Conservation (phyloP, 2,329 filamentous ascomycete species). For the Gremmenia infestans region DNA sequence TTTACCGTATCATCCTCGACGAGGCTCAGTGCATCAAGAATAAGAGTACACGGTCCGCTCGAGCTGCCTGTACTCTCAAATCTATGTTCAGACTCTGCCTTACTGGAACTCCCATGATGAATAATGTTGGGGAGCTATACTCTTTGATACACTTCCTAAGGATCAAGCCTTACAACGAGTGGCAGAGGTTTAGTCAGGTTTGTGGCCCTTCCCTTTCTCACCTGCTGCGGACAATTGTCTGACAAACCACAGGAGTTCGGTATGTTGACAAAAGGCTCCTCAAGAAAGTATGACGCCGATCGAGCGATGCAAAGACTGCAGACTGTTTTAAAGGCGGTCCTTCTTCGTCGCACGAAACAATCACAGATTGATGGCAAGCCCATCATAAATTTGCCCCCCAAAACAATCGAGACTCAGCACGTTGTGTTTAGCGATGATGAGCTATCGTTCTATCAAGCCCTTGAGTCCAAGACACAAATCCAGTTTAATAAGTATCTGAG, state of each 20-base stretch:
- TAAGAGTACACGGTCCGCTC: conserved; percentile 54
- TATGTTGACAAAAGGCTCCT: conserved; percentile 23
- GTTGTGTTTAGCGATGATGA: conserved; percentile 66
- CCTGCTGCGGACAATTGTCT: conserved; percentile 9
- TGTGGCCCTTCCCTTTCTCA: conserved; percentile 24
- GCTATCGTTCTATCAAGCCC: conserved; percentile 54
- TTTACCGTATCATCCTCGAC: conserved; percentile 69
- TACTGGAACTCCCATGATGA: conserved; percentile 87
- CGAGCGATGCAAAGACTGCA: conserved; percentile 67
- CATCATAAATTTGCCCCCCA: conserved; percentile 63
- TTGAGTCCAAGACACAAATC: conserved; percentile 63
- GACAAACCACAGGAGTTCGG: conserved; percentile 22
- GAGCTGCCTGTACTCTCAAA: conserved; percentile 53
- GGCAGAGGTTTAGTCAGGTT: conserved; percentile 55
- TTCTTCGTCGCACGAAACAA: conserved; percentile 77
- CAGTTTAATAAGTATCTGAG: conserved; percentile 74
- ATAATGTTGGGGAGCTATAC: conserved; percentile 71
- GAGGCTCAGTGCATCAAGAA: conserved; percentile 83
- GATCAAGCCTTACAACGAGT: conserved; percentile 68
- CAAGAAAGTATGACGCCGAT: conserved; percentile 17
- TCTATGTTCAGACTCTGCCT: conserved; percentile 66
- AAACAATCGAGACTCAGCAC: conserved; percentile 55
- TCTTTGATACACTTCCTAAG: conserved; percentile 72
- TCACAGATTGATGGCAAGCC: conserved; percentile 75
- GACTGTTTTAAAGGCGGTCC: conserved; percentile 70